Conservation (phyloP, 768 basidiomycete genomes). For the Lactarius psammicola region DNA sequence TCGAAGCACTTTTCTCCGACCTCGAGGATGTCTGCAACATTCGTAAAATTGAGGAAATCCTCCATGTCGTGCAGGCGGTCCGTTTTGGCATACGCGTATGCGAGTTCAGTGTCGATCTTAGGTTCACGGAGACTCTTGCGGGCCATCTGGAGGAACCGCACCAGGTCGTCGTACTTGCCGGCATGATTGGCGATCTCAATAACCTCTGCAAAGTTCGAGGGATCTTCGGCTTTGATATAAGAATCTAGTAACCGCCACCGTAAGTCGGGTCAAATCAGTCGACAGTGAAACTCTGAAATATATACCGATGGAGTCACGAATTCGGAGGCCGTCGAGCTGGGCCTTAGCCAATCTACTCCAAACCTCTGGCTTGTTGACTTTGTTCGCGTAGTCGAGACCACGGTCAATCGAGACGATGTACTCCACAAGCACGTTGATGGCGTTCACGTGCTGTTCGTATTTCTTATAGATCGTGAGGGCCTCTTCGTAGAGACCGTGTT, state of each 20-base stretch:
- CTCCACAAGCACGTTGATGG: constrained; percentile 97
- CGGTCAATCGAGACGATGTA: constrained; percentile 98
- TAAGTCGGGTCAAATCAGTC: not conserved
- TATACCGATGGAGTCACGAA: constrained; percentile 96
- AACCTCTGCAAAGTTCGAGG: constrained; percentile 90
- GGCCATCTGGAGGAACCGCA: constrained; percentile 97
- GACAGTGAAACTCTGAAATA: constrained; percentile 9
- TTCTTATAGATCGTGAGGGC: constrained; percentile 98
- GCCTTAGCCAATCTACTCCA: constrained; percentile 99
- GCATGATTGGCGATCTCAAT: constrained; percentile 95
- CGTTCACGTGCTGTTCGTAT: constrained; percentile 90
- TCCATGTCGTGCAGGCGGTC: constrained; percentile 99
- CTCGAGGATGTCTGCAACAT: constrained; percentile 93
- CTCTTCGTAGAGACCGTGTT: constrained; percentile 94
- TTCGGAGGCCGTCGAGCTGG: constrained; percentile 94
- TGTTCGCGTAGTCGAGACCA: constrained; percentile 92
- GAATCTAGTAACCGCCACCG: constrained; percentile 56
- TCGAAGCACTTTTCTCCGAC: constrained; percentile 99
- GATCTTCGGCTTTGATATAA: constrained; percentile 96
- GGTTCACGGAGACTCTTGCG: constrained; percentile 96
- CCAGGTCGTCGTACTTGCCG: constrained; percentile 90
- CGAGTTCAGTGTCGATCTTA: constrained; percentile 96
- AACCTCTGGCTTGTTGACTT: constrained; percentile 93
- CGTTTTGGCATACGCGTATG: constrained; percentile 97
- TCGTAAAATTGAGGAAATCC: constrained; percentile 97